These are phyloP conservation scores for Tylopilus sp. DNA, from an alignment of 1,284 basidiomycete species.

Conservation along the genomic window DNA sequence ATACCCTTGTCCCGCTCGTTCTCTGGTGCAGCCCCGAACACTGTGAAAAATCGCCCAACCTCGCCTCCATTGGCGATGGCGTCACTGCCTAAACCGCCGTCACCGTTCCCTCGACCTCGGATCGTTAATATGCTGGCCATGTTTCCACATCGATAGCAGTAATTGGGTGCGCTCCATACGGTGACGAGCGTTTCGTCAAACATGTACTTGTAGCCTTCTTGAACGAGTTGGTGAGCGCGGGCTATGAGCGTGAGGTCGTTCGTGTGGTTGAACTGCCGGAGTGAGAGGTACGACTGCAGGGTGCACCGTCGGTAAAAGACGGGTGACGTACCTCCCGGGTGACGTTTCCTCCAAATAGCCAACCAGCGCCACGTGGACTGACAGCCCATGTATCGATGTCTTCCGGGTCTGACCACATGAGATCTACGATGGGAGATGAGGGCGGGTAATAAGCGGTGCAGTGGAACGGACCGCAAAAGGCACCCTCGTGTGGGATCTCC, in stretches of 20 bases:
- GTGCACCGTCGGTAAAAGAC: not conserved
- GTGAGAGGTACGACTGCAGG: slow-evolving; percentile 3
- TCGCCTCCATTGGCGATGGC: slow-evolving; percentile 14
- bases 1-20: slow-evolving; percentile 78
- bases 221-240: slow-evolving; percentile 91
- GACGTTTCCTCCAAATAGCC: slow-evolving; percentile 90
- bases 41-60: slow-evolving; percentile 56
- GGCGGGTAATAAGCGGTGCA: not conserved
- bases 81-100: slow-evolving; percentile 14
- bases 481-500: slow-evolving; percentile 97
- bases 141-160: slow-evolving; percentile 86
- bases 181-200: slow-evolving; percentile 94
- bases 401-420: slow-evolving; percentile 98
- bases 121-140: slow-evolving; percentile 76
- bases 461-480: slow-evolving; percentile 78
- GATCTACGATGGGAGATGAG: slow-evolving; percentile 50
- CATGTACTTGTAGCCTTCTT: slow-evolving; percentile 99
- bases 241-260: slow-evolving; percentile 85
- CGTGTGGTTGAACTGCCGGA: slow-evolving; percentile 84
- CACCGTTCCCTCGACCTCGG: slow-evolving; percentile 58
- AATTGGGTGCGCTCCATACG: slow-evolving; percentile 98
- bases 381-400: slow-evolving; percentile 96
- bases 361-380: slow-evolving; percentile 91
- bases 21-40: slow-evolving; percentile 82
- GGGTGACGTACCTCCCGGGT: slow-evolving; percentile 67